Conservation (phyloP, 805 yeast species). For the Metschnikowia henanensis region DNA sequence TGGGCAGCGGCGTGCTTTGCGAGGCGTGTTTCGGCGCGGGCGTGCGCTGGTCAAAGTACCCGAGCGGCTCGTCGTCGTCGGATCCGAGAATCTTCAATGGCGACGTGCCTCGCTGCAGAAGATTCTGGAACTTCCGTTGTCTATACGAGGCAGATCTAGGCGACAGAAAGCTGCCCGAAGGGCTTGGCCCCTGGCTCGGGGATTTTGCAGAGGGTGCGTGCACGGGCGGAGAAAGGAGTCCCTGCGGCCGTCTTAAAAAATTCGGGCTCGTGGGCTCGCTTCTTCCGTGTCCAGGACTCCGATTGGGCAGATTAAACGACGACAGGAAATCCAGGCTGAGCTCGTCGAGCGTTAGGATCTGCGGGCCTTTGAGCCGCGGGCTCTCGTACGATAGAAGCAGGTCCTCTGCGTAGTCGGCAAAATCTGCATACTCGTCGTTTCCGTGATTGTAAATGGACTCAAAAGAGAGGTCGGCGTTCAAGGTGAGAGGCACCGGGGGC, state of each 20-base stretch:
- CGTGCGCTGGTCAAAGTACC: neutral
- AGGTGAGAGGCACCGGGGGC: neutral
- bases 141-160: constrained; percentile 3
- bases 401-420: constrained; percentile 19
- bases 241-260: neutral
- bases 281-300: neutral
- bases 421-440: neutral
- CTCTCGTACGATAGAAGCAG: constrained; percentile 28
- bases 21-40: neutral
- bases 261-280: constrained; percentile 6
- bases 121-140: constrained; percentile 16
- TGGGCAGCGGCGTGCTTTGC: constrained; percentile 1
- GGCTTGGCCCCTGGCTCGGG: neutral
- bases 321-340: neutral
- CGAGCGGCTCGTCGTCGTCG: neutral
- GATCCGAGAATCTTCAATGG: constrained; percentile 8
- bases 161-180: neutral
- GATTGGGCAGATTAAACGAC: neutral
- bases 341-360: constrained; percentile 36
- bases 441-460: neutral
- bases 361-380: constrained; percentile 43
- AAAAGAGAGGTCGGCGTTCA: constrained; percentile 5
- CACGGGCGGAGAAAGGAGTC: neutral
- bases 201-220: neutral
- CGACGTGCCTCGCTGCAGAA: constrained; percentile 17